Percentiles rank a stretch among this genome's conserved stretches.
These are phyloP conservation scores for Jamesozyma jinghongensis DNA, from an alignment of 805 yeast species.

Conservation along the genomic window DNA sequence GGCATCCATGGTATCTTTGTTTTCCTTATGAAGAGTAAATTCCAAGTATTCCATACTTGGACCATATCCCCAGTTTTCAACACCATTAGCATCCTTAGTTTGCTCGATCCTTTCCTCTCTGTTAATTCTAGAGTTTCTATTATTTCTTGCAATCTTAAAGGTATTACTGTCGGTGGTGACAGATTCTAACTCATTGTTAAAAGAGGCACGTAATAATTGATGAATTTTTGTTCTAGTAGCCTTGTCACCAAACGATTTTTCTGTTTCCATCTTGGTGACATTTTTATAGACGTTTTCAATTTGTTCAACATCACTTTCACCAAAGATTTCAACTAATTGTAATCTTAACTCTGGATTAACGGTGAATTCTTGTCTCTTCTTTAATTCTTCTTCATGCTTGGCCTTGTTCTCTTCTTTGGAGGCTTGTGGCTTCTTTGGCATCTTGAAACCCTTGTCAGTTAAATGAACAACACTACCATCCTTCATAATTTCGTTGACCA, in stretches of 20 bases:
- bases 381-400: conserved; percentile 25
- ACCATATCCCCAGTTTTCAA: conserved; percentile 66
- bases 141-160: conserved; percentile 52
- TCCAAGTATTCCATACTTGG: conserved; percentile 59
- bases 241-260: conserved; percentile 53
- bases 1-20: conserved; percentile 96
- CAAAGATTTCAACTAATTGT: conserved; percentile 45
- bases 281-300: conserved; percentile 47
- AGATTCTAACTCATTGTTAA: conserved; percentile 67
- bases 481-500: conserved; percentile 77
- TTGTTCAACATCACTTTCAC: conserved; percentile 48
- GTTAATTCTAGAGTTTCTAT: conserved; percentile 33
- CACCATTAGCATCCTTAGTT: conserved; percentile 38
- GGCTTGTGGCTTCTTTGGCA: conserved; percentile 41
- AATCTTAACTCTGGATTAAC: conserved; percentile 39
- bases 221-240: conserved; percentile 70
- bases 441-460: conserved; percentile 59
- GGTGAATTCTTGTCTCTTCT: conserved; percentile 31
- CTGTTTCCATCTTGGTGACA: conserved; percentile 52
- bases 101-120: conserved; percentile 32
- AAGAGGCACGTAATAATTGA: conserved; percentile 62
- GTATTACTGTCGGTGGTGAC: conserved; percentile 61
- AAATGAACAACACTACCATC: conserved; percentile 68
- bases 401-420: conserved; percentile 33
- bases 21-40: conserved; percentile 81